A percentile compares a stretch with the other conserved stretches of the same genome.
These are phyloP conservation scores for Kuraishia molischiana DNA, from an alignment of 805 yeast species.

Conservation along the genomic window DNA sequence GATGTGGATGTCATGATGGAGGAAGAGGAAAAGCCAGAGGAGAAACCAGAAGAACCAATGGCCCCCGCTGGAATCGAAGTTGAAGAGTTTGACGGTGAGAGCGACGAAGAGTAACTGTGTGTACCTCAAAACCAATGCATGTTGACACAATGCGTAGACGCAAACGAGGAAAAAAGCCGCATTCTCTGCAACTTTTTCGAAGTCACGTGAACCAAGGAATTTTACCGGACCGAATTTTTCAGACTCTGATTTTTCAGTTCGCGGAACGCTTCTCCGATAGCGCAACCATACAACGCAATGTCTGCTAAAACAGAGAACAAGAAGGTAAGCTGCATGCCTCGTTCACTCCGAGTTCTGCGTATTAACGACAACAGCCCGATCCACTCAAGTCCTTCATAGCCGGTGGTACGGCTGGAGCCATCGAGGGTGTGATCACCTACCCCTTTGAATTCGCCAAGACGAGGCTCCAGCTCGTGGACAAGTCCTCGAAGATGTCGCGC, in stretches of 20 bases:
- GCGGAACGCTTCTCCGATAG: too few relatives aligned
- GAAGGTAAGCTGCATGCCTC: background rate
- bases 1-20: conserved; percentile 7
- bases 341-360: background rate
- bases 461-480: conserved; percentile 72
- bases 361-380: conserved; percentile 52
- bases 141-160: too few relatives aligned
- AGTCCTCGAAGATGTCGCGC: conserved; percentile 52
- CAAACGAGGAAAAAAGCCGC: too few relatives aligned
- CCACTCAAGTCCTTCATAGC: conserved; percentile 81
- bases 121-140: background rate
- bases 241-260: too few relatives aligned
- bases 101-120: conserved; percentile 8
- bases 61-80: conserved; percentile 2
- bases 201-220: too few relatives aligned
- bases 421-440: conserved; percentile 85
- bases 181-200: too few relatives aligned
- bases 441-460: conserved; percentile 98
- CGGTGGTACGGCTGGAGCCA: conserved; percentile 95
- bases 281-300: background rate
- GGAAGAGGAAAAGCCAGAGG: background rate
- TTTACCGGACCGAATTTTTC: too few relatives aligned
- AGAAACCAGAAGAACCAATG: conserved; percentile 5
- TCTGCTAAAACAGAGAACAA: background rate
- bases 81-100: conserved; percentile 8